Conservation (phyloP, 108 stramenopile genomes). For the Fragilariopsis cylindrus region DNA sequence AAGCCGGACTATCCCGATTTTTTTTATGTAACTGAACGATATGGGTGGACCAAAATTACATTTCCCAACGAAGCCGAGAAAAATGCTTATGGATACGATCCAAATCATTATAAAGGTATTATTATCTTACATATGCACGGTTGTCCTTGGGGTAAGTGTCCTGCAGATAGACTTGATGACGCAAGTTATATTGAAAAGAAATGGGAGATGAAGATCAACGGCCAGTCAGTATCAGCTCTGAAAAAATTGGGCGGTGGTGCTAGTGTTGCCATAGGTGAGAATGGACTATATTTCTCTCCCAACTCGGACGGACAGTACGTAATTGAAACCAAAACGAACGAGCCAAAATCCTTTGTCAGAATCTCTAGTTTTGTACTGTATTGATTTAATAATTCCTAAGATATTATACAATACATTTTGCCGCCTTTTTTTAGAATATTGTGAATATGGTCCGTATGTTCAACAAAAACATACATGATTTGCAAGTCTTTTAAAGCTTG, state of each 20-base stretch:
- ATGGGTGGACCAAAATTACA: conserved; percentile 32
- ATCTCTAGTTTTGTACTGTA: conserved; percentile 9
- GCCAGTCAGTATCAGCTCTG: conserved; percentile 14
- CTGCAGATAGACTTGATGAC: background rate
- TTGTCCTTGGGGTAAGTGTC: conserved; percentile 41
- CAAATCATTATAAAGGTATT: conserved; percentile 27
- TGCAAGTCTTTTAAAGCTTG: no score
- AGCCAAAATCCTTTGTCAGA: background rate
- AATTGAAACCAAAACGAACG: conserved; percentile 17
- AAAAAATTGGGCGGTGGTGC: conserved; percentile 10
- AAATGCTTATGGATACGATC: conserved; percentile 27
- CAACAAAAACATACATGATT: no score
- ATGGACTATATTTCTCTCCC: conserved; percentile 17
- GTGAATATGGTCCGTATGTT: no score
- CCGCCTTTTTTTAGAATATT: background rate
- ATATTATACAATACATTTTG: background rate
- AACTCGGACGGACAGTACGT: conserved; percentile 13
- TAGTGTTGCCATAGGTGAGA: background rate
- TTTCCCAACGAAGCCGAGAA: conserved; percentile 49
- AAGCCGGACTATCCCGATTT: conserved; percentile 53
- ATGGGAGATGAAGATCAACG: conserved; percentile 33
- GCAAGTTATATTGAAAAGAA: conserved; percentile 5
- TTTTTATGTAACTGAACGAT: conserved; percentile 21
- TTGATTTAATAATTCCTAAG: background rate
- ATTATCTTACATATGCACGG: conserved; percentile 25